Evolutionary conservation across 129 eudicot species (phyloP), one percentile per base, ranked within the genome.

Genomic region (Kitagawia praeruptora): DNA sequence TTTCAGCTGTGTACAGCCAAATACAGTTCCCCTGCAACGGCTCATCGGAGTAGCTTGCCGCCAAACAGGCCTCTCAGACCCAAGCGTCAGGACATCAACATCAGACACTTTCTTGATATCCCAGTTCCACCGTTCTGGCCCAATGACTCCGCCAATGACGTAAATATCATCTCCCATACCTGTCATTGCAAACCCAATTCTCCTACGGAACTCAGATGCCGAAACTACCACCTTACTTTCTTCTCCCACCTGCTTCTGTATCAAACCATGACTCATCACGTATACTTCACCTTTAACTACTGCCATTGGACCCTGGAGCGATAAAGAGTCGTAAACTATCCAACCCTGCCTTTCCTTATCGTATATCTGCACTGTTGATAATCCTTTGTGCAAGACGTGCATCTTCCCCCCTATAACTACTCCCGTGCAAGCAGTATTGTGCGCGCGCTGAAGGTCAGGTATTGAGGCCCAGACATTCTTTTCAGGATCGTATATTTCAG

Each of bases 281-380:
- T 90, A 96, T 1, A 92, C 90, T 34, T 82, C 81, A 7, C 92
- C 98, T 4, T 82, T 82, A 12, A 91, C 93, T 79, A 92, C 97
- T 0, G 99, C 85, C 91, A 84, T 92, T 23, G 93, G 97, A 40
- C 99, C 98, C 77, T 96, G 98, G 5, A 83, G 88, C 98, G 97
- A 96, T 9, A 83, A 79, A 75, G 79, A 84, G 70, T 96, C 98
- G 5, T 83, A 83, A 72, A 89, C 99, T 23, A 80, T 78, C 99
- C 99, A 96, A 44, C 88, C 89, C 16, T 77, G 80, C 16, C 69
- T 76, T 5, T 80, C 45, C n/a, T 77, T 86, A 73, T 90, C 86
- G 78, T 92, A 78, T 31, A 96, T 94, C 83, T 92, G 99, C 79
- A 92, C 91, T 21, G 88, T 86, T 11, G 98, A 89, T 79, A 90